These are phyloP conservation scores for Lachnellula arida DNA, from an alignment of 2,329 filamentous ascomycete species.

Conservation along the genomic window DNA sequence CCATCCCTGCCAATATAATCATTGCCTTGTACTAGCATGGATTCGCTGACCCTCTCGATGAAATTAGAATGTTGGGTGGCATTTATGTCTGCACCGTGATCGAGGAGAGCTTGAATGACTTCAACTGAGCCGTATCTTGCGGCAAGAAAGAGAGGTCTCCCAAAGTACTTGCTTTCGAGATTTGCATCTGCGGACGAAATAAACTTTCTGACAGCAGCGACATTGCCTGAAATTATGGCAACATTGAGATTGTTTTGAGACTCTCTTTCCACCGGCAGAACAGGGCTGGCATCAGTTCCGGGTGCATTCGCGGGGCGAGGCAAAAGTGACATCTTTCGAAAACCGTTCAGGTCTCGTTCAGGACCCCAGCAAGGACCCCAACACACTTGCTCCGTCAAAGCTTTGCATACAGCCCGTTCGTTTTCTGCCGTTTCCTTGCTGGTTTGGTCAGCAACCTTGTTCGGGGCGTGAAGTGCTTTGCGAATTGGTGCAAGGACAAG, in stretches of 20 bases:
- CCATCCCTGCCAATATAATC: neutral
- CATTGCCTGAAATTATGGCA: neutral
- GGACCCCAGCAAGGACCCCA: neutral
- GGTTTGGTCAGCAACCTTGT: neutral
- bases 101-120: neutral
- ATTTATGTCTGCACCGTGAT: neutral
- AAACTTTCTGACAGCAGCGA: neutral
- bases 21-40: too few relatives aligned
- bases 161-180: neutral
- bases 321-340: neutral
- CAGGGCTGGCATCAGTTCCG: neutral
- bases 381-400: neutral
- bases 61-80: neutral
- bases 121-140: neutral
- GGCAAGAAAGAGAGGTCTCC: neutral
- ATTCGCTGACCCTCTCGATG: too few relatives aligned
- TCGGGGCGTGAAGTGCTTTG: neutral
- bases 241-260: neutral
- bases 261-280: neutral
- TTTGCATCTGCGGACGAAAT: neutral
- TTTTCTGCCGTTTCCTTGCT: neutral
- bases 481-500: neutral
- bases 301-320: too few relatives aligned
- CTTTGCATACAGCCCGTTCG: neutral
- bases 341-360: neutral